Evolutionary conservation across 495 filamentous ascomycete species (phyloP).

Genomic region (Neurospora sp.): DNA sequence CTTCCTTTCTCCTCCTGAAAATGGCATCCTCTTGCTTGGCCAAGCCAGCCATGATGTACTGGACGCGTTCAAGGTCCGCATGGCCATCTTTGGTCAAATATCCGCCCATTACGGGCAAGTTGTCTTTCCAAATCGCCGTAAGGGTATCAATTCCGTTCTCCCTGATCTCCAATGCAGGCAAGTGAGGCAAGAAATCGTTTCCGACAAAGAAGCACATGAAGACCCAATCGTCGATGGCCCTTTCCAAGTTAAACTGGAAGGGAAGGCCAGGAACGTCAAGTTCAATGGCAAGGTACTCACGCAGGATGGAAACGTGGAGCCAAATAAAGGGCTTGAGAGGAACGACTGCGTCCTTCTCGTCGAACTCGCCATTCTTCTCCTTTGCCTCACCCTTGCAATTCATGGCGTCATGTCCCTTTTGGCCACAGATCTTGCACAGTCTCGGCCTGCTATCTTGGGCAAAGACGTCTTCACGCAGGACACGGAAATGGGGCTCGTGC

Average conservation of each 20-base stretch:
- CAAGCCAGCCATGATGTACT: slow-evolving; percentile 78
- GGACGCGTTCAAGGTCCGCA: slow-evolving; percentile 76
- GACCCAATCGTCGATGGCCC: slow-evolving; percentile 98
- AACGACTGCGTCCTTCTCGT: slow-evolving; percentile 64
- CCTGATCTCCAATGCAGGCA: slow-evolving; percentile 91
- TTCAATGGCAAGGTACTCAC: slow-evolving; percentile 89
- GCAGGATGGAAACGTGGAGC: slow-evolving; percentile 84
- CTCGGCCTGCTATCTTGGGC: slow-evolving; percentile 73
- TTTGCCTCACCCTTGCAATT: slow-evolving; percentile 77
- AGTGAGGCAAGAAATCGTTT: slow-evolving; percentile 96
- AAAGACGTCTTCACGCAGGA: slow-evolving; percentile 96
- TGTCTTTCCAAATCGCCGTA: slow-evolving; percentile 91
- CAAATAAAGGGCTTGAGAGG: slow-evolving; percentile 89
- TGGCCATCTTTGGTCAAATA: slow-evolving; percentile 93
- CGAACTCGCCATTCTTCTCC: slow-evolving; percentile 73
- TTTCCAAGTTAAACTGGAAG: slow-evolving; percentile 76
- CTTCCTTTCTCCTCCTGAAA: slow-evolving; percentile 72
- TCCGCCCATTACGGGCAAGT: slow-evolving; percentile 80
- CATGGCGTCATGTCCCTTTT: slow-evolving; percentile 76
- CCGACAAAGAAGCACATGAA: slow-evolving; percentile 99
- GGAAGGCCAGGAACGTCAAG: slow-evolving; percentile 69
- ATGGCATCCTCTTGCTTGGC: slow-evolving; percentile 95
- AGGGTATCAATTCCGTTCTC: slow-evolving; percentile 96
- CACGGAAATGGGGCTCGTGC: slow-evolving; percentile 95
- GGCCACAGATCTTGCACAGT: slow-evolving; percentile 77